Percentiles rank a stretch among this genome's conserved stretches.
These are phyloP conservation scores for Teunomyces lycoperdinae DNA, from an alignment of 805 yeast genomes.

Conservation along the genomic window DNA sequence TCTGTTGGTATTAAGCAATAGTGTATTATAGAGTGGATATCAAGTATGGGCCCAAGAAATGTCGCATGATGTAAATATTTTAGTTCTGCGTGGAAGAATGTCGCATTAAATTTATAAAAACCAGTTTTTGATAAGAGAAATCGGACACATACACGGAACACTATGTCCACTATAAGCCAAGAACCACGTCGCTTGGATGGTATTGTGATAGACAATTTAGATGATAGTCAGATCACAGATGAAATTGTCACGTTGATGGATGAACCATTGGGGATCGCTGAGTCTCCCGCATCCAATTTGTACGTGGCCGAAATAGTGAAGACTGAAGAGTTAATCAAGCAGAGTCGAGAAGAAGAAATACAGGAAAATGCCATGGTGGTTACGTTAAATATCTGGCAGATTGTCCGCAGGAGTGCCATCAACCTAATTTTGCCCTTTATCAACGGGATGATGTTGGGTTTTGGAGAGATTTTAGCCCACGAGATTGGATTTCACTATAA, in stretches of 20 bases:
- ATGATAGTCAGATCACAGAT: not conserved
- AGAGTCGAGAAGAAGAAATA: conserved; percentile 17
- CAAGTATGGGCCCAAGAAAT: not conserved
- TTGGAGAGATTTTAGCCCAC: conserved; percentile 93
- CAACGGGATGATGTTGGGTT: conserved; percentile 93
- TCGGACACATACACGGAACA: not conserved
- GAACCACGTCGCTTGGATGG: not conserved
- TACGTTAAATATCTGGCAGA: conserved; percentile 31
- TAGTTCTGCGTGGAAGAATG: too few relatives aligned
- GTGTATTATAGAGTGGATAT: not conserved
- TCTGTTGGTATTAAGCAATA: conserved; percentile 52
- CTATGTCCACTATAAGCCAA: not conserved
- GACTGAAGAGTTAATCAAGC: conserved; percentile 23
- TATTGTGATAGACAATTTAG: not conserved
- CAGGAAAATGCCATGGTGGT: conserved; percentile 9
- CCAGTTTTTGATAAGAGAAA: too few relatives aligned
- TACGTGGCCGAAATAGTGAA: conserved; percentile 24
- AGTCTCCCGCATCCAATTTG: conserved; percentile 7
- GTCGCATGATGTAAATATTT: not conserved
- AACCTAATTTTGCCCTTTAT: conserved; percentile 82
- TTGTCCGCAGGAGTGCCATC: conserved; percentile 55
- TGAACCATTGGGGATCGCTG: not conserved
- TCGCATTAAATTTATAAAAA: too few relatives aligned
- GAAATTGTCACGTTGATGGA: conserved; percentile 1
- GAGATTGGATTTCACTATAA: conserved; percentile 81